Percentiles rank a stretch among this genome's conserved stretches.
Conservation (phyloP, 2,329 filamentous ascomycete genomes). For the Passalora sequoiae region DNA sequence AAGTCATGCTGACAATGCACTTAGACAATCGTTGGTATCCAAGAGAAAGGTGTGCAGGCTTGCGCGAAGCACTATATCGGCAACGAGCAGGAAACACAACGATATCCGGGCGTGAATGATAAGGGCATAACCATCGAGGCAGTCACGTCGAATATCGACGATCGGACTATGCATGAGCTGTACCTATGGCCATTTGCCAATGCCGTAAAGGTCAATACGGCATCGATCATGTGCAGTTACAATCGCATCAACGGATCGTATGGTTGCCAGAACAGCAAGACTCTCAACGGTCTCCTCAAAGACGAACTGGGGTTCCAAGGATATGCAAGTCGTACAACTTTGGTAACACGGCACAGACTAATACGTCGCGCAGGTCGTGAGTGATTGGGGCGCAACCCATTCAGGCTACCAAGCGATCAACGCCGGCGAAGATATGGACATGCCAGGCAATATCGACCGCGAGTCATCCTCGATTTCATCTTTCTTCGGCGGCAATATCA, state of each 20-base stretch:
- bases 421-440: slow-evolving; percentile 36
- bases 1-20: too few species aligned
- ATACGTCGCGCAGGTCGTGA: slow-evolving; percentile 44
- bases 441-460: slow-evolving; percentile 46
- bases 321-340: slow-evolving; percentile 28
- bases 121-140: slow-evolving; percentile 32
- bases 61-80: slow-evolving; percentile 56
- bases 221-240: slow-evolving; percentile 34
- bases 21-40: slow-evolving; percentile 71
- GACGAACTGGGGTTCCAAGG: slow-evolving; percentile 70
- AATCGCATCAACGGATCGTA: slow-evolving; percentile 65
- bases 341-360: neutral
- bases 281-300: slow-evolving; percentile 64
- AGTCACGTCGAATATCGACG: slow-evolving; percentile 32
- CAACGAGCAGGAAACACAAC: slow-evolving; percentile 44
- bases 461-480: slow-evolving; percentile 4
- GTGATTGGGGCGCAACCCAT: slow-evolving; percentile 60
- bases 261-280: slow-evolving; percentile 57
- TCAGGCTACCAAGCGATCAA: slow-evolving; percentile 46
- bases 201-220: slow-evolving; percentile 27
- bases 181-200: slow-evolving; percentile 33
- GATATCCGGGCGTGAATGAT: slow-evolving; percentile 23
- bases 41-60: slow-evolving; percentile 68
- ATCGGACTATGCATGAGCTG: slow-evolving; percentile 63
- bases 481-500: slow-evolving; percentile 33